Evolutionary conservation across 441 rosid genomes (phyloP).

Genomic region (Pelargonium australe): DNA sequence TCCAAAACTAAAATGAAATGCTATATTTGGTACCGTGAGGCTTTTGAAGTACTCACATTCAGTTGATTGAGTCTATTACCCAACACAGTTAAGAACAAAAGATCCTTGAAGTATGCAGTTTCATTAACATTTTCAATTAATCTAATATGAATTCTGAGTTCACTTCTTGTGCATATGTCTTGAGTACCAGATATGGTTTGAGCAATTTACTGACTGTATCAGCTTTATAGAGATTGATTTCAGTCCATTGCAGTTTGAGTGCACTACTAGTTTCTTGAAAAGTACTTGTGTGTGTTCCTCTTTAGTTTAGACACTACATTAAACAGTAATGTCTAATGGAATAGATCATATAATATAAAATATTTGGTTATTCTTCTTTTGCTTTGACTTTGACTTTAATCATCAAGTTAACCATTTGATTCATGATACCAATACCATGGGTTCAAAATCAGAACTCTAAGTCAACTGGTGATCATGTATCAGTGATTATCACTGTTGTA

Average conservation of each 20-base stretch:
- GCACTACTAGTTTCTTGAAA: background rate
- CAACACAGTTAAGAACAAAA: background rate
- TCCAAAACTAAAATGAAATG: no score
- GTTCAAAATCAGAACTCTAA: background rate
- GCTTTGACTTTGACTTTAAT: background rate
- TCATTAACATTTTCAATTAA: background rate
- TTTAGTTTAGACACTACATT: background rate
- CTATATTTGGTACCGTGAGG: no score
- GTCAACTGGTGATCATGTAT: background rate
- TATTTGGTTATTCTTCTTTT: background rate
- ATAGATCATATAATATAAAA: background rate
- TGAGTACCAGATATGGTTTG: background rate
- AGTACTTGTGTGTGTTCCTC: background rate
- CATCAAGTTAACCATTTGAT: background rate
- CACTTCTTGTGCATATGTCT: background rate
- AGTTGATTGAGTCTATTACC: background rate
- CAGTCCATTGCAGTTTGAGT: background rate
- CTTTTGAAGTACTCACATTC: no score
- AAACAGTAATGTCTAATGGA: background rate
- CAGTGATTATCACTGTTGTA: background rate
- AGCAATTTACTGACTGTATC: background rate
- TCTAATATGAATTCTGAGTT: background rate
- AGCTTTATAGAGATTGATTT: background rate
- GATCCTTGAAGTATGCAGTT: background rate
- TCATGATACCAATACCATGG: background rate